These are phyloP conservation scores for Pythium monospermum DNA, from an alignment of 352 stramenopile genomes.

Conservation along the genomic window DNA sequence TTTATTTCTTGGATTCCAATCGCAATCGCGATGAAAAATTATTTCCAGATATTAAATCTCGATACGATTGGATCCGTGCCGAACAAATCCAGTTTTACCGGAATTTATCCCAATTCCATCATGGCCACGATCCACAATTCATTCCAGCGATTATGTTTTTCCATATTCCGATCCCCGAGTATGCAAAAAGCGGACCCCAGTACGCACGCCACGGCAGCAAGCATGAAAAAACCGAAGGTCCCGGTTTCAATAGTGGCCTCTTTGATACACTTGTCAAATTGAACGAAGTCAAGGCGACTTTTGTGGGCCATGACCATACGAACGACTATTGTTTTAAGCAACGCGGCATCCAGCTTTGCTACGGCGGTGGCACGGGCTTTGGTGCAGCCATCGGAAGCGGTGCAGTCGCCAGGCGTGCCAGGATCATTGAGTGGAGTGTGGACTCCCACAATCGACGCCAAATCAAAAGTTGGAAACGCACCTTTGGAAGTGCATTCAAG, in stretches of 20 bases:
- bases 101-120: conserved; percentile 22
- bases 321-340: conserved; percentile 53
- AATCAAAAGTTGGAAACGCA: conserved; percentile 27
- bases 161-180: conserved; percentile 58
- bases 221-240: conserved; percentile 17
- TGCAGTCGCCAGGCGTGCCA: conserved; percentile 35
- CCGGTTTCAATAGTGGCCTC: conserved; percentile 39
- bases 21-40: conserved; percentile 21
- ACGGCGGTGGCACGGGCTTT: conserved; percentile 47
- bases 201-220: conserved; percentile 5
- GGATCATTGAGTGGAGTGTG: conserved; percentile 54
- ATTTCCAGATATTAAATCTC: conserved; percentile 29
- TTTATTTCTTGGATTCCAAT: conserved; percentile 58
- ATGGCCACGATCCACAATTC: conserved; percentile 12
- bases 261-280: conserved; percentile 36
- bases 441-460: conserved; percentile 18
- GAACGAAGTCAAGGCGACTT: conserved; percentile 53
- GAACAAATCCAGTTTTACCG: conserved; percentile 45
- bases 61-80: conserved; percentile 49
- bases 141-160: conserved; percentile 61
- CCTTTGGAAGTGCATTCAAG: conserved; percentile 10
- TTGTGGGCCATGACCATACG: conserved; percentile 53
- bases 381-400: conserved; percentile 28
- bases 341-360: conserved; percentile 47
- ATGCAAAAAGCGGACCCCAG: conserved; percentile 3